Base-by-base conservation (phyloP, 176 grass and related monocot species). In the Carex parvula region DNA sequence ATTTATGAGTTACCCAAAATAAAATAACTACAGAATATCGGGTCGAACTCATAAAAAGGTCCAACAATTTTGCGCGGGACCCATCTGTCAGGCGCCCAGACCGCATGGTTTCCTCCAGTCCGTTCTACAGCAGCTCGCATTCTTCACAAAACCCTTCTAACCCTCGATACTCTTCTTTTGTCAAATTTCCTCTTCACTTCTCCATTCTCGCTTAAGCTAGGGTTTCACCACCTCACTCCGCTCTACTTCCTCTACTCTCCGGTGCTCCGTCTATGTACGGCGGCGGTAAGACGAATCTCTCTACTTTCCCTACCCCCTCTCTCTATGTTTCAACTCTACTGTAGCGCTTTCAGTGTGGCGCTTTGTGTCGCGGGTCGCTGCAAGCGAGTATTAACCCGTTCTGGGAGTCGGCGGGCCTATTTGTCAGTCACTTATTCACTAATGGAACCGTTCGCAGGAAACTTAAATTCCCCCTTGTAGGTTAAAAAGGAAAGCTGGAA, bases 241-340 rank as follows among this genome's bases (percentile, higher is more conserved):
- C 35, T 3, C 17, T 13, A 29, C 55, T 30, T 42, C 44, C 22
- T 32, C 7, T 15, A 6, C 18, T 63, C 62, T 2, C 77, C 20
- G 20, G 57, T 68, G 86, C 58, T 63, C 84, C 85, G 90, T 65
- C 70, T 74, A 99, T 99, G 96, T 99, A 99, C 79, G 96, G 96
- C 32, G 96, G 96, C 67, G 96, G 96, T 99, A 88, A 95, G 93
- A 66, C 33, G 41, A 11, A 73, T 88, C 26, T 3, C 75, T 37
- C 16, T 70, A 1, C 13, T 15, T 56, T 79, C 80, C 78, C 86
- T 82, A 80, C 89, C 85, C 89, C 80, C 76, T 81, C 80, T 81
- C 86, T 82, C 85, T 85, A n/a, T n/a, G 81, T 64, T 84, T 11
- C 56, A n/a, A 17, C 22, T 10, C 10, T 24, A 16, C 29, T 24